Evolutionary conservation across 441 rosid genomes (phyloP).

Genomic region (Melastoma candidum): DNA sequence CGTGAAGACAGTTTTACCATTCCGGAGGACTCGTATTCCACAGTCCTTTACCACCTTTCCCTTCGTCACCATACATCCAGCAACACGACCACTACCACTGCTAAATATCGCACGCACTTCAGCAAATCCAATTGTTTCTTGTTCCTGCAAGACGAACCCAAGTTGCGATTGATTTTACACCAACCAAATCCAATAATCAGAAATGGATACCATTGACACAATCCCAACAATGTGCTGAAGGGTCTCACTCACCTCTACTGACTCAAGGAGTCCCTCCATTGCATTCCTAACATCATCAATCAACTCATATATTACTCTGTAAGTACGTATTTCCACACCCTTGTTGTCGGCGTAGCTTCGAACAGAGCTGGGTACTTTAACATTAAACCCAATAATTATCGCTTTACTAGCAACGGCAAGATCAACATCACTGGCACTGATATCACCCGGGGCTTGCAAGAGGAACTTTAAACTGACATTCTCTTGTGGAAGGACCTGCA

Average conservation of each 20-base stretch:
- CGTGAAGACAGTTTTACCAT: conserved; percentile 48
- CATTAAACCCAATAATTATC: conserved; percentile 78
- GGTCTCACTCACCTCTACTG: conserved; percentile 52
- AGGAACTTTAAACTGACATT: conserved; percentile 86
- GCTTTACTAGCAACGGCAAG: conserved; percentile 89
- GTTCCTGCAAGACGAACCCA: conserved; percentile 34
- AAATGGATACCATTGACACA: background rate
- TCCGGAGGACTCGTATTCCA: conserved; percentile 70
- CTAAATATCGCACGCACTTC: conserved; percentile 87
- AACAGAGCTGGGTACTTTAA: conserved; percentile 68
- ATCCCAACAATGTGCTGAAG: conserved; percentile 1
- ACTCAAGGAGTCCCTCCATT: conserved; percentile 96
- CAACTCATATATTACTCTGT: conserved; percentile 87
- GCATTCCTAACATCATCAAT: conserved; percentile 87
- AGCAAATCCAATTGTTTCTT: conserved; percentile 74
- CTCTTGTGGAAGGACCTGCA: conserved; percentile 83
- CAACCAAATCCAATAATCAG: no score
- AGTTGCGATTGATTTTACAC: no score
- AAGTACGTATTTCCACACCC: conserved; percentile 89
- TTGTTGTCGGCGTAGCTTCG: conserved; percentile 73
- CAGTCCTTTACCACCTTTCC: conserved; percentile 83
- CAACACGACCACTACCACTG: conserved; percentile 97
- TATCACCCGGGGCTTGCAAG: conserved; percentile 84
- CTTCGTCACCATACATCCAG: conserved; percentile 96
- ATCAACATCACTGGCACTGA: conserved; percentile 82